Percentiles rank a stretch among this genome's conserved stretches.
phyloP scores from a whole-genome alignment of 257 asterid species.

The Nicotiana noctiflora region DNA sequence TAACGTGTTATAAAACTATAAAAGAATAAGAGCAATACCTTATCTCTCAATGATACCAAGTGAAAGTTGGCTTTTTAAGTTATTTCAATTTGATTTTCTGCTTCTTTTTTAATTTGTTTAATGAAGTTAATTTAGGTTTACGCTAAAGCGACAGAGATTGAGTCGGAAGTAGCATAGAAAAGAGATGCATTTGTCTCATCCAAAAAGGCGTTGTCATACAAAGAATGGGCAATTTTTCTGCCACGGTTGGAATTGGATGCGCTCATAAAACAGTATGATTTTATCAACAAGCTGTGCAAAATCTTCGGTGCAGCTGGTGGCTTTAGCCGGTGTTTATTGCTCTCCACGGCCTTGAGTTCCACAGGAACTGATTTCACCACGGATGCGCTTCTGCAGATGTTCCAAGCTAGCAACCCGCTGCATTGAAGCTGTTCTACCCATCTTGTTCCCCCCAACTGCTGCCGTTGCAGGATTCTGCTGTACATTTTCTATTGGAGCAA shows the following conservation, averaged over 20 bases:
- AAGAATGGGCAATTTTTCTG: slow-evolving; percentile 9
- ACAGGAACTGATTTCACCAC: slow-evolving; percentile 37
- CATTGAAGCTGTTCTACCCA: slow-evolving; percentile 59
- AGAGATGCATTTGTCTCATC: slow-evolving; percentile 7
- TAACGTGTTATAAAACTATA: too few species aligned
- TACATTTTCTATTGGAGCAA: slow-evolving; percentile 29
- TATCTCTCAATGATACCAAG: too few species aligned
- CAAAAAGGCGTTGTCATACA: not conserved
- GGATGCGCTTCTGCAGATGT: slow-evolving; percentile 82
- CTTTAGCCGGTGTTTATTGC: not conserved
- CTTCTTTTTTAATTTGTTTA: not conserved
- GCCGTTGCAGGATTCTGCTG: slow-evolving; percentile 27
- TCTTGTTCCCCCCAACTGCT: slow-evolving; percentile 27
- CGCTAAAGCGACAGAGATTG: not conserved
- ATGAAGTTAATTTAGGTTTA: not conserved
- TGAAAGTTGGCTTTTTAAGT: too few species aligned
- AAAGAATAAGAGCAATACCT: too few species aligned
- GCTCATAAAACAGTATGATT: not conserved
- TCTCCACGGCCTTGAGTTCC: slow-evolving; percentile 32
- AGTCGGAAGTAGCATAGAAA: too few species aligned
- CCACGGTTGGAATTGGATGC: not conserved
- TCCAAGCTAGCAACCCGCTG: slow-evolving; percentile 95
- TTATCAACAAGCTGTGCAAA: not conserved
- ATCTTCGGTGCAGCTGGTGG: not conserved
- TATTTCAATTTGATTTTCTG: not conserved